Evolutionary conservation across 805 yeast species (phyloP), one percentile per base, ranked within the genome.

Genomic region (Candida anglica): DNA sequence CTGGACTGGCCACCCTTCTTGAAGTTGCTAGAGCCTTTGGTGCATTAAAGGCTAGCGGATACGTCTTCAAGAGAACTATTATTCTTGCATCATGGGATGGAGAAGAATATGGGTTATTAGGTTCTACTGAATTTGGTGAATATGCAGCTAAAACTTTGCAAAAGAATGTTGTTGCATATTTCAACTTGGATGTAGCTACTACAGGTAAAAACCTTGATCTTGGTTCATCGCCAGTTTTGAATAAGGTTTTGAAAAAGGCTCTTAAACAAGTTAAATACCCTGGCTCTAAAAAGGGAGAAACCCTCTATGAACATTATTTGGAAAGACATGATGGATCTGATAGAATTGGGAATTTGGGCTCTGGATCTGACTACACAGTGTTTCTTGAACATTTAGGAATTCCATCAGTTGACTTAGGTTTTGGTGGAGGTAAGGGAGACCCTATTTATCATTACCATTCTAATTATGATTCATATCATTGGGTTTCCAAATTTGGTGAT

Each of bases 371-470:
- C 47, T 73, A 65, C 46, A 66, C 75, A 2, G 77, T 76, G 7
- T 79, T 80, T 44, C 85, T 81, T 52, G 73, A 74, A 46, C 79
- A 76, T 48, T 52, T 81, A 42, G 89, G 87, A 5, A 72, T 82
- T 25, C 85, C 89, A 2, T 69, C 83, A 0, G 66, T 77, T 8
- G 69, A 69, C 33, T 52, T 77, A 34, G 73, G 75, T 6, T 66
- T 66, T 38, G 34, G 39, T 20, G 42, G 37, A 22, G 54, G 52
- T 5, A 47, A 52, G 34, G 43, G 36, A 6, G 81, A 77, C 50
- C 71, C 81, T 4, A 62, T 77, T n/a, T 70, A 70, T 35, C 81
- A 77, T 41, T 58, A 62, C 34, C 77, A 77, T 47, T 79, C 86
- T 6, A 66, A 67, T 34, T 79, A 67, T 47, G 87, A 81, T 47